phyloP scores from a whole-genome alignment of 2,329 filamentous ascomycete species.

The Stenocarpella maydis region DNA sequence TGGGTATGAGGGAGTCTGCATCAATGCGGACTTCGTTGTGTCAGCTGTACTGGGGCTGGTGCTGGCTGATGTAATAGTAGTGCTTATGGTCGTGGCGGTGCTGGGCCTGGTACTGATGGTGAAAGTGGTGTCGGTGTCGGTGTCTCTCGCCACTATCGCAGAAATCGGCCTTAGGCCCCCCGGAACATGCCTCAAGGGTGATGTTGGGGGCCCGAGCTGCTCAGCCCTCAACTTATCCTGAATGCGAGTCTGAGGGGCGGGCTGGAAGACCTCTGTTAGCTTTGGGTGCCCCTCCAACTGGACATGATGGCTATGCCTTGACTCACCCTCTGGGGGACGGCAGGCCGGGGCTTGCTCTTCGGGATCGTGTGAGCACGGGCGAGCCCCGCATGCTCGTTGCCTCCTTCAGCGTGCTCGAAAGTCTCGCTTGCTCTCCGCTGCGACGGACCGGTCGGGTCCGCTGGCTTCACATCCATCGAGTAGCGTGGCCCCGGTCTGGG shows the following conservation, averaged over 20 bases:
- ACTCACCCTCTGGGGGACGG: slow-evolving; percentile 14
- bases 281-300: not conserved
- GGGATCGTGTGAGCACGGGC: slow-evolving; percentile 12
- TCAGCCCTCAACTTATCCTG: not conserved
- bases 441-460: not conserved
- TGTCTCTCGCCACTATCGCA: not conserved
- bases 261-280: slow-evolving; percentile 1
- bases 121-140: not conserved
- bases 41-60: not conserved
- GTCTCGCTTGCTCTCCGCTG: slow-evolving; percentile 16
- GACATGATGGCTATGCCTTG: slow-evolving; percentile 1
- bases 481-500: not conserved
- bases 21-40: not conserved
- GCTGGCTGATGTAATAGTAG: not conserved
- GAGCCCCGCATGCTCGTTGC: not conserved
- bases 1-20: not conserved
- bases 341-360: slow-evolving; percentile 13
- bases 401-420: not conserved
- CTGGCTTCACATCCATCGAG: not conserved
- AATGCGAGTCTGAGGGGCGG: not conserved
- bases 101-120: not conserved
- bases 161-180: not conserved
- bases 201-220: not conserved
- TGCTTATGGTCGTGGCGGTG: not conserved
- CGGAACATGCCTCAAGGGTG: not conserved